These are phyloP conservation scores for Samsoniella hepiali DNA, from an alignment of 2,329 filamentous ascomycete species.

Conservation along the genomic window DNA sequence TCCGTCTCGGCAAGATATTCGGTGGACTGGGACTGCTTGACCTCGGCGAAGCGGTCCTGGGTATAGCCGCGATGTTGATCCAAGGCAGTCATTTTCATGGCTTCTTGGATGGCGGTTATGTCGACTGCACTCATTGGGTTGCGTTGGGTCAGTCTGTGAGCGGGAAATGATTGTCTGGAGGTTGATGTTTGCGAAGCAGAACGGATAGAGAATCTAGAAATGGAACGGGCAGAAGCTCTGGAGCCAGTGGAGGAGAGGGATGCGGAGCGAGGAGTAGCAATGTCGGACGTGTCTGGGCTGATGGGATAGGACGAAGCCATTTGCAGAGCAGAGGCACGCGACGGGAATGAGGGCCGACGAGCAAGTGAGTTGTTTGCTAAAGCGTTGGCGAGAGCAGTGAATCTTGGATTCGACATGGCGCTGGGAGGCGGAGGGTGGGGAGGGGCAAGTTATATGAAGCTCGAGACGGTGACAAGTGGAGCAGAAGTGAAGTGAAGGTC, in stretches of 20 bases:
- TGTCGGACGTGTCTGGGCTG: constrained; percentile 48
- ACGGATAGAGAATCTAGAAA: constrained; percentile 43
- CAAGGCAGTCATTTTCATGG: constrained; percentile 58
- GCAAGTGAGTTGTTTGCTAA: constrained; percentile 21
- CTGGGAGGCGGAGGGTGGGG: neutral
- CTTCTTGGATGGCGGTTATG: constrained; percentile 53
- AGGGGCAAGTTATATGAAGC: constrained; percentile 16
- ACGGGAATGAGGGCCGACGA: constrained; percentile 17
- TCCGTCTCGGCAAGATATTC: constrained; percentile 51
- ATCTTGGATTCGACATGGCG: constrained; percentile 18
- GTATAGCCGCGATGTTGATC: constrained; percentile 60
- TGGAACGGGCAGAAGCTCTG: constrained; percentile 43
- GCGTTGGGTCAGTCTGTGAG: constrained; percentile 47
- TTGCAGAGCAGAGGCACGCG: constrained; percentile 18
- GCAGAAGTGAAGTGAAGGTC: constrained; percentile 5
- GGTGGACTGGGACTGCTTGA: constrained; percentile 52
- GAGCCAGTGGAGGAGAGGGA: constrained; percentile 48
- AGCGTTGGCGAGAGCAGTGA: constrained; percentile 14
- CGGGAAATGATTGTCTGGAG: constrained; percentile 47
- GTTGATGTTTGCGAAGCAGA: constrained; percentile 50
- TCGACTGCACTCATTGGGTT: constrained; percentile 58
- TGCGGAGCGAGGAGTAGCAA: constrained; percentile 52
- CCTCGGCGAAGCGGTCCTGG: constrained; percentile 53
- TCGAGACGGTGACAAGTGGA: constrained; percentile 9
- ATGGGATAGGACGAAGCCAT: constrained; percentile 29